Evolutionary conservation across 495 filamentous ascomycete genomes (phyloP), one percentile per base, ranked within the genome.

Genomic region (Durotheca rogersii): DNA sequence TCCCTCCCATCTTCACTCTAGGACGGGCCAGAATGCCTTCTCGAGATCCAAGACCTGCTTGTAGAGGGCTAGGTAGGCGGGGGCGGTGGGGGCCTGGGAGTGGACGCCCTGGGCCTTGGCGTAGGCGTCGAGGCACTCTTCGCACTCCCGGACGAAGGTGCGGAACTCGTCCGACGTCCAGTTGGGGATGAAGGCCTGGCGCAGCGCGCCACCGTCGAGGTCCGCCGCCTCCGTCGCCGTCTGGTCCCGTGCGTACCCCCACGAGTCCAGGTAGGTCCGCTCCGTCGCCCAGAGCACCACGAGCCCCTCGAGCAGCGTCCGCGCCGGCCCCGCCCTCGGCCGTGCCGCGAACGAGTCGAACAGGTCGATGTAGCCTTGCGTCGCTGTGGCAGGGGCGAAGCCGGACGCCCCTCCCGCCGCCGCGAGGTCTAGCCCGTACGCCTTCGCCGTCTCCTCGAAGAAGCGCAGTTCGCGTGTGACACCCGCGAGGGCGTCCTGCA

Each of bases 281-380:
- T 91, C 87, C 7, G 84, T 89, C 18, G 84, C 82, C 83, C 86
- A 91, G 14, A 89, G 74, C 15, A 87, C 78, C 6, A 87, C 74
- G 47, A 89, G 63, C 6, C 84, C 86, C 60, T 88, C 84, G 11
- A 89, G 63, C 7, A 64, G 46, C 12, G 57, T 55, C 63, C 62
- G 70, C 1, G 61, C 35, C 41, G 11, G 34, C 25, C 53, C 37
- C 23, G 50, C 63, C 14, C 21, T 34, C 12, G 47, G 40, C 6
- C 44, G 35, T 16, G 56, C 47, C 9, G 53, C 19, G 31, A 64
- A 62, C 7, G 53, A 56, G 42, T 55, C 56, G 30, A 75, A 77
- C 6, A 74, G 23, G 12, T 64, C 47, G 40, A 69, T 65, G 43
- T 74, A 70, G 18, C 66, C 34, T 9, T 56, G 38, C 18, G 57